phyloP scores from a whole-genome alignment of 139 green algal species.

The Micractinium sp. region DNA sequence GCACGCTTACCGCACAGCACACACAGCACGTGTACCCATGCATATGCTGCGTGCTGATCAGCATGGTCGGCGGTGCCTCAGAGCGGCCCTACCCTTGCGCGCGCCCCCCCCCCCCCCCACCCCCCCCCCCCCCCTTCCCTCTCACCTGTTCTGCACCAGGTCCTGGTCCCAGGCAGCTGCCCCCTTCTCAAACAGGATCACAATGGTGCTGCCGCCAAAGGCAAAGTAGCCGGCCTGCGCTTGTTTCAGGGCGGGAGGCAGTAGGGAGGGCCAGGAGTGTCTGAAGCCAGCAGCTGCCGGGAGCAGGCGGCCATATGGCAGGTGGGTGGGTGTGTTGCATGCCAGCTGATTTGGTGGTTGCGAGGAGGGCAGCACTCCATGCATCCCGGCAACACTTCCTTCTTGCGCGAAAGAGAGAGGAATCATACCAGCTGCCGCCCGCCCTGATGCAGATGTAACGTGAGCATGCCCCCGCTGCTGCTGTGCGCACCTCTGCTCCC shows the following conservation, averaged over 20 bases:
- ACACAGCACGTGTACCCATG: neutral
- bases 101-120: neutral
- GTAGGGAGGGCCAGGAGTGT: neutral
- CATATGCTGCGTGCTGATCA: neutral
- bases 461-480: neutral
- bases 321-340: too few relatives aligned
- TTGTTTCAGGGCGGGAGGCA: too few relatives aligned
- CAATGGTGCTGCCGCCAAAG: slow-evolving; percentile 58
- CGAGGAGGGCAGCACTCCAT: neutral
- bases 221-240: slow-evolving; percentile 56
- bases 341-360: too few relatives aligned
- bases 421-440: neutral
- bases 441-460: neutral
- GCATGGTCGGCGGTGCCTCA: neutral
- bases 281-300: neutral
- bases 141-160: slow-evolving; percentile 48
- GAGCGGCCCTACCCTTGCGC: neutral
- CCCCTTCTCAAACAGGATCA: slow-evolving; percentile 47
- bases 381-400: neutral
- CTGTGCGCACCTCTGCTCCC: slow-evolving; percentile 47
- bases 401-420: too few relatives aligned
- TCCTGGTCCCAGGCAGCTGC: slow-evolving; percentile 48
- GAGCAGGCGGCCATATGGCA: neutral
- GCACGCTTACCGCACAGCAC: neutral
- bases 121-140: too few relatives aligned